These are phyloP conservation scores for Proliferodiscus dingleyae DNA, from an alignment of 2,329 filamentous ascomycete species.

Conservation along the genomic window DNA sequence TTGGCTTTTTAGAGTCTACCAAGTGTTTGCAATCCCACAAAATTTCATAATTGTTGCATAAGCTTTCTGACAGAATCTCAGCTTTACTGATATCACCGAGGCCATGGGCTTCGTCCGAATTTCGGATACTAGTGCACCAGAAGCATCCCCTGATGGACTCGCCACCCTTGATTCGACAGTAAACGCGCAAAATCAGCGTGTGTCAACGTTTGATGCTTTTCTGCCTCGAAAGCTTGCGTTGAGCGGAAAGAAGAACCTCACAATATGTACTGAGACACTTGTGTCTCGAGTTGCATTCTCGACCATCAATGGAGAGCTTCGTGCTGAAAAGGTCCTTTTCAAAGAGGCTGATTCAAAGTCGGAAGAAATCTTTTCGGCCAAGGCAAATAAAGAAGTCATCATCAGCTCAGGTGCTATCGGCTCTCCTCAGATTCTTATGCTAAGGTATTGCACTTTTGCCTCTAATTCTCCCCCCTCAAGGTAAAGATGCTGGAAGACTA, in stretches of 20 bases:
- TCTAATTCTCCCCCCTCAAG: neutral
- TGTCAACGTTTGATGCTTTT: conserved; percentile 7
- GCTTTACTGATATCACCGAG: neutral
- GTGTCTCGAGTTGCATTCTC: conserved; percentile 4
- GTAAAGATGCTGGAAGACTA: too few relatives aligned
- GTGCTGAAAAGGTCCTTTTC: neutral
- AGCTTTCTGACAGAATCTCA: neutral
- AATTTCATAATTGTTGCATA: neutral
- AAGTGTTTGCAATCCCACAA: neutral
- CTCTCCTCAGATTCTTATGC: conserved; percentile 9
- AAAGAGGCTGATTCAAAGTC: neutral
- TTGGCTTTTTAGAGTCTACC: conserved; percentile 1
- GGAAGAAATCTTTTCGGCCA: neutral
- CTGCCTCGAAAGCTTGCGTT: conserved; percentile 4
- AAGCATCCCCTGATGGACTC: conserved; percentile 6
- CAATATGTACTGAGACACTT: neutral
- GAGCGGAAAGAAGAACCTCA: conserved; percentile 4
- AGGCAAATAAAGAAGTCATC: conserved; percentile 7
- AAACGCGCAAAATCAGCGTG: conserved; percentile 1
- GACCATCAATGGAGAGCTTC: neutral
- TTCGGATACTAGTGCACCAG: conserved; percentile 1
- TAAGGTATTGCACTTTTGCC: conserved; percentile 2
- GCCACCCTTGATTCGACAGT: conserved; percentile 6
- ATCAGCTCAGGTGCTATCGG: conserved; percentile 5
- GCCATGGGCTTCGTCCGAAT: conserved; percentile 4